These are phyloP conservation scores for Mimosa bimucronata DNA, from an alignment of 306 rosid genomes.

Conservation along the genomic window DNA sequence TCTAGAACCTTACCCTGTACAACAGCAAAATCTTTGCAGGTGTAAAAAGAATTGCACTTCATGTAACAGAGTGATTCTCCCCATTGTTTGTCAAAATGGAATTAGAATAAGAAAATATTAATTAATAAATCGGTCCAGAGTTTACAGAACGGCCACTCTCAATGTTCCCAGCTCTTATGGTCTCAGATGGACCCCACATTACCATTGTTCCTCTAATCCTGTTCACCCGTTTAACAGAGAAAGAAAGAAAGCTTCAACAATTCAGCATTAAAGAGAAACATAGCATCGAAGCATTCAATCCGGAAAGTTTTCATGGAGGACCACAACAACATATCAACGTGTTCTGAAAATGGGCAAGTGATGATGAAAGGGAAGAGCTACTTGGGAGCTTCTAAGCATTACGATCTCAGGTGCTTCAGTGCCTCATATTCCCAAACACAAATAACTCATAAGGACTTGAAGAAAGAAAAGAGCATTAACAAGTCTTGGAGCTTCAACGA, in stretches of 20 bases:
- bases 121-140: no score
- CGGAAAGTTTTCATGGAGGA: conserved; percentile 53
- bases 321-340: conserved; percentile 48
- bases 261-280: conserved; percentile 19
- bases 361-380: conserved; percentile 59
- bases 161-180: conserved; percentile 28
- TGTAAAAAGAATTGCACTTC: background rate
- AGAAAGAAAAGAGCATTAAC: conserved; percentile 57
- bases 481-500: conserved; percentile 58
- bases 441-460: conserved; percentile 49
- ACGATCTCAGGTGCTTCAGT: conserved; percentile 54
- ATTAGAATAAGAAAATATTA: conserved; percentile 6
- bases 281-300: conserved; percentile 1
- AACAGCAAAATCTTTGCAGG: background rate
- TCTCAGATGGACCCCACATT: conserved; percentile 56
- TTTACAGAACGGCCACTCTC: background rate
- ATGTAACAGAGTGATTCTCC: conserved; percentile 32
- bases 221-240: background rate
- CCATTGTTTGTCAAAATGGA: background rate
- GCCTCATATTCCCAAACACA: conserved; percentile 57
- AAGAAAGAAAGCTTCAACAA: background rate
- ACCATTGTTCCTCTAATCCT: conserved; percentile 18
- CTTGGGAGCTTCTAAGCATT: conserved; percentile 47
- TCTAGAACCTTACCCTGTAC: background rate
- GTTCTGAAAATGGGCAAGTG: conserved; percentile 40